Evolutionary conservation across 805 yeast species (phyloP), one percentile per base, ranked within the genome.

Genomic region (Danielia reshetovae): DNA sequence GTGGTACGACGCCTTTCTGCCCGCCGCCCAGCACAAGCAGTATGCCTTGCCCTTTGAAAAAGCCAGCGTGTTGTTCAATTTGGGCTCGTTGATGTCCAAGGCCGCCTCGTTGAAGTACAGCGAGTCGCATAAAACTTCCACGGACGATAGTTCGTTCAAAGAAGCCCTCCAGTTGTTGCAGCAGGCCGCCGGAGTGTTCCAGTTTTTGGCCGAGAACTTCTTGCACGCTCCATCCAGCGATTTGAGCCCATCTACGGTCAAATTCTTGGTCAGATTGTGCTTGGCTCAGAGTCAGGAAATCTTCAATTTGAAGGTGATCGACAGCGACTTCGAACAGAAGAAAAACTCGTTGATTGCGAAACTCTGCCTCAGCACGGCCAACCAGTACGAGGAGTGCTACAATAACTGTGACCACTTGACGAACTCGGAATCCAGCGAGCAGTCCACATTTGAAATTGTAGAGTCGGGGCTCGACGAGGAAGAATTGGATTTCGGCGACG

Each of bases 271-370:
- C 11, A 72, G 72, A 43, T 56, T 89, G 35, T 77, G 82, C 76
- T 64, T 87, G 36, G 93, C 94, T 0, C 96, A 90, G 56, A 86
- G 93, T 3, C 96, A 89, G 54, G 96, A 93, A 46, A 72, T 83
- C 5, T 89, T 90, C 54, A 60, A 82, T 3, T 55, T 80, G 49
- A 81, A 77, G 44, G 75, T 78, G 7, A 53, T 86, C 24, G 68
- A 63, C 37, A 70, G 67, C 7, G 76, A 71, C 36, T 54, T 73
- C 6, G 74, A 71, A 28, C 72, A 64, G 39, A 52, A 51, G 46
- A 83, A 84, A 51, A 77, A 80, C 27, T 75, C 90, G 0, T 65
- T 90, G 53, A 71, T 84, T n/a, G 68, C 95, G 13, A 86, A 78
- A 57, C 68, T 90, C 34, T 77, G 93, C n/a, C 60, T 72, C 33